phyloP scores from a whole-genome alignment of 139 green algal genomes.

The Closterium sp. region DNA sequence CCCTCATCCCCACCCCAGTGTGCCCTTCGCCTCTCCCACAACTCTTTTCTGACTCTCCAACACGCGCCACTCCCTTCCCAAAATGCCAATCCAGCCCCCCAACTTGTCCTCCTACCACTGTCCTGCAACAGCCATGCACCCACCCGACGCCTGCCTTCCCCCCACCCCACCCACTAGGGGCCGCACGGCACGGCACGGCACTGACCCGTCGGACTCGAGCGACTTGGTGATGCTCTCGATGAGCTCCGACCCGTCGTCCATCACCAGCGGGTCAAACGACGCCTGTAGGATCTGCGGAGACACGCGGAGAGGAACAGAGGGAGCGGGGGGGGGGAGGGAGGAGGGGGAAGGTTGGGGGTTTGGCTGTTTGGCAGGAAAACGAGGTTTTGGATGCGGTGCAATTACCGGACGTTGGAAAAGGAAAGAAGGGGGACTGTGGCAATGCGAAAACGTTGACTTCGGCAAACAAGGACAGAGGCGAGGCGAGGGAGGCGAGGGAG shows the following conservation, averaged over 20 bases:
- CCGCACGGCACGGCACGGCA: not conserved
- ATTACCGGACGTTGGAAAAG: not conserved
- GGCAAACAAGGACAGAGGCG: no score
- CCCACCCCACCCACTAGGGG: not conserved
- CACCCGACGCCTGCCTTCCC: not conserved
- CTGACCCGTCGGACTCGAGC: not conserved
- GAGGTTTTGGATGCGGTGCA: not conserved
- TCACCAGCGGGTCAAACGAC: not conserved
- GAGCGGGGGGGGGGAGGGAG: not conserved
- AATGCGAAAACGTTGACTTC: no score
- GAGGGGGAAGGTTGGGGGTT: not conserved
- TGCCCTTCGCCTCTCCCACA: not conserved
- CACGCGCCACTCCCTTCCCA: not conserved
- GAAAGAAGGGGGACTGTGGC: not conserved
- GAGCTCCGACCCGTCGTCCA: constrained; percentile 1
- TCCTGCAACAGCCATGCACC: no score
- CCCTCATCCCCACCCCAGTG: no score
- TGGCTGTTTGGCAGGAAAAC: no score
- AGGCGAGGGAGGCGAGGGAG: not conserved
- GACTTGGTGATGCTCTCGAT: constrained; percentile 8
- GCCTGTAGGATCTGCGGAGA: not conserved
- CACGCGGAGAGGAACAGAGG: not conserved
- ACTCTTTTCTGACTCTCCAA: not conserved
- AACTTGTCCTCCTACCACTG: no score
- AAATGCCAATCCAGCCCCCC: no score